These are phyloP conservation scores for Periconia sp. DNA, from an alignment of 2,329 filamentous ascomycete genomes.

Conservation along the genomic window DNA sequence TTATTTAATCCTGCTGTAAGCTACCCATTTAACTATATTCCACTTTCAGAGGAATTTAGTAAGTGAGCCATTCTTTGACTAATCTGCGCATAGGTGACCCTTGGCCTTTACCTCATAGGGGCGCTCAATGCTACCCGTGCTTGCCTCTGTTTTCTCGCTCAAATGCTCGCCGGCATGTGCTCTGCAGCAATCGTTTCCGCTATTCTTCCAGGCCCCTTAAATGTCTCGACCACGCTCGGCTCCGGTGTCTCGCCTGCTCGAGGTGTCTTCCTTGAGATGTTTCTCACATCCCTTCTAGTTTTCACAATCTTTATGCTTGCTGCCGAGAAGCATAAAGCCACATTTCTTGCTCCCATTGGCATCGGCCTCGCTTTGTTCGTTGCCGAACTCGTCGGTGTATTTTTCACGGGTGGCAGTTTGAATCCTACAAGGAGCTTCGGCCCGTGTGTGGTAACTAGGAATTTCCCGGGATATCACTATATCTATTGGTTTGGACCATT, in stretches of 20 bases:
- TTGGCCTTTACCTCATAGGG: constrained; percentile 45
- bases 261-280: constrained; percentile 50
- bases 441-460: constrained; percentile 45
- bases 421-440: constrained; percentile 52
- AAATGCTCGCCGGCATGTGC: constrained; percentile 46
- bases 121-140: constrained; percentile 33
- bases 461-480: constrained; percentile 50
- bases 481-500: constrained; percentile 51
- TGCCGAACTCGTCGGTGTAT: constrained; percentile 56
- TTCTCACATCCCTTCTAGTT: constrained; percentile 47
- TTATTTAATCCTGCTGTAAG: constrained; percentile 50
- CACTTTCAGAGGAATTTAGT: not conserved
- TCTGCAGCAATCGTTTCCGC: constrained; percentile 42
- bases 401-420: constrained; percentile 51
- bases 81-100: constrained; percentile 38
- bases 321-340: constrained; percentile 75
- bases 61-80: not conserved
- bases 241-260: constrained; percentile 32
- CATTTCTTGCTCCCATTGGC: constrained; percentile 72
- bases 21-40: constrained; percentile 1
- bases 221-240: constrained; percentile 45
- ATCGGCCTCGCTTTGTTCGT: constrained; percentile 76
- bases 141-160: constrained; percentile 38
- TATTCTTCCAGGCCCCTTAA: constrained; percentile 42
- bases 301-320: constrained; percentile 65